phyloP scores from a whole-genome alignment of 1,284 basidiomycete species.

The Thelephora terrestris region DNA sequence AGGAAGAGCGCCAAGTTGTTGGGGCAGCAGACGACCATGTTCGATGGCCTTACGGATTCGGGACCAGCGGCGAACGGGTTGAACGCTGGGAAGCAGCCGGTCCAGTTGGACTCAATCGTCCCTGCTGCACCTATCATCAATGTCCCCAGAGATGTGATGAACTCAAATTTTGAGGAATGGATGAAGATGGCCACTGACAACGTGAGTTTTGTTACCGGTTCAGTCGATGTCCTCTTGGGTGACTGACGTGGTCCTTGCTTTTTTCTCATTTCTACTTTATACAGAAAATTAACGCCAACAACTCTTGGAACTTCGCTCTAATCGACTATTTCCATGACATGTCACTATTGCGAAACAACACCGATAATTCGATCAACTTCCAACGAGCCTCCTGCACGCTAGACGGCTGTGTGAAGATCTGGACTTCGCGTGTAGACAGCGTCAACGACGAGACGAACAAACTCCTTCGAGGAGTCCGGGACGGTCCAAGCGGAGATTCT shows the following conservation, averaged over 20 bases:
- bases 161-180: constrained; percentile 94
- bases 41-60: constrained; percentile 40
- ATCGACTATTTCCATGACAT: constrained; percentile 99
- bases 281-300: constrained; percentile 97
- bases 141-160: constrained; percentile 71
- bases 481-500: constrained; percentile 28
- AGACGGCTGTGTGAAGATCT: constrained; percentile 99
- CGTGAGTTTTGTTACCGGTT: constrained; percentile 38
- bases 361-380: constrained; percentile 95
- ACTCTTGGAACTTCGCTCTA: constrained; percentile 96
- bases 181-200: constrained; percentile 99
- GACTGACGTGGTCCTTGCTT: background rate
- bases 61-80: constrained; percentile 39
- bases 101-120: constrained; percentile 36
- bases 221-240: background rate
- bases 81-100: constrained; percentile 23
- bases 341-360: constrained; percentile 87
- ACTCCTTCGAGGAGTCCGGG: constrained; percentile 58
- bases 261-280: constrained; percentile 4
- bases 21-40: constrained; percentile 16
- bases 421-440: constrained; percentile 96
- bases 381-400: constrained; percentile 97
- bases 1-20: constrained; percentile 59
- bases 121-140: constrained; percentile 48
- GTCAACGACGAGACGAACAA: constrained; percentile 97